These are phyloP conservation scores for Ogataea minuta DNA, from an alignment of 805 yeast genomes.

Conservation along the genomic window DNA sequence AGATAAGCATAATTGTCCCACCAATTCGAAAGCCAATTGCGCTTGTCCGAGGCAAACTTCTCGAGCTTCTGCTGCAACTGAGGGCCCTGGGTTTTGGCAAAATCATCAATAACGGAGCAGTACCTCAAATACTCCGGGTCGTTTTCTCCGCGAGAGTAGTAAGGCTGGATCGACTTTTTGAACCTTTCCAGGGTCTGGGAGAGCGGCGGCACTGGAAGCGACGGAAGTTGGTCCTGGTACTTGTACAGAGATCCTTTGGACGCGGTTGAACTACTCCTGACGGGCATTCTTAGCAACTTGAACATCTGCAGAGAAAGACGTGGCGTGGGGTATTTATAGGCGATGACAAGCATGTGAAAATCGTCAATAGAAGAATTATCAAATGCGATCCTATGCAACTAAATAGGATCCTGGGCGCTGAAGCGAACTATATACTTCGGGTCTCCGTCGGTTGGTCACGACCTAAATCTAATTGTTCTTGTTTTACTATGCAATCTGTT, in stretches of 20 bases:
- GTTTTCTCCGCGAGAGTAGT: conserved; percentile 49
- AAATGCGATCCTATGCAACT: background rate
- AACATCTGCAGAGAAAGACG: conserved; percentile 1
- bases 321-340: conserved; percentile 11
- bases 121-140: conserved; percentile 34
- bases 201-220: conserved; percentile 83
- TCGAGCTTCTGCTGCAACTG: conserved; percentile 72
- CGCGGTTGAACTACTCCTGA: conserved; percentile 1
- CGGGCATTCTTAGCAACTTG: conserved; percentile 5
- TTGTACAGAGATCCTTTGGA: conserved; percentile 66
- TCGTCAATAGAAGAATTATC: background rate
- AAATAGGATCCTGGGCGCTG: background rate
- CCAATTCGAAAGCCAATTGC: conserved; percentile 88
- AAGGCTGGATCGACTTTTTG: conserved; percentile 71
- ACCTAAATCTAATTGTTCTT: background rate
- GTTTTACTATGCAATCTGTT: conserved; percentile 1
- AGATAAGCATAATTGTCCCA: conserved; percentile 96
- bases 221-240: conserved; percentile 72
- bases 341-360: conserved; percentile 10
- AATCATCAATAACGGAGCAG: conserved; percentile 63
- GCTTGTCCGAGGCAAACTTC: conserved; percentile 51
- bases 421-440: background rate
- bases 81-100: conserved; percentile 56
- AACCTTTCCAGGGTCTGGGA: conserved; percentile 68
- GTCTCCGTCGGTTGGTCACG: background rate